Evolutionary conservation across 2,329 filamentous ascomycete species (phyloP).

Genomic region (Calonectria multiphialidica): DNA sequence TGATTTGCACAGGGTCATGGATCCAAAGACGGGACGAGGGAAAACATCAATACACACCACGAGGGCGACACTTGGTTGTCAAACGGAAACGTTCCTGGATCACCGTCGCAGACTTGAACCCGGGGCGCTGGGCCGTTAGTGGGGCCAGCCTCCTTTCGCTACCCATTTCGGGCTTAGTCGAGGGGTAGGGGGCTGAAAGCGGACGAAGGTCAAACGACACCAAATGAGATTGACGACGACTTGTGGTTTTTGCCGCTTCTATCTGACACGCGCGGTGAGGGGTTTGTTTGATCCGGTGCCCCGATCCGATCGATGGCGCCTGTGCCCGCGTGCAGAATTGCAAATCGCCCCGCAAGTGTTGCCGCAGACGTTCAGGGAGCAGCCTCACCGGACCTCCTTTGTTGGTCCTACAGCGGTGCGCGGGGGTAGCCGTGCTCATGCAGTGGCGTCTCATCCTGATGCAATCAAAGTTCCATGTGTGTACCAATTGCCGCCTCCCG

Average conservation of each 20-base stretch:
- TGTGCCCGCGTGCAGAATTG: not conserved
- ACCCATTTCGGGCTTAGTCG: conserved; percentile 10
- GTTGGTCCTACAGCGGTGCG: not conserved
- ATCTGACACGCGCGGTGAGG: conserved; percentile 16
- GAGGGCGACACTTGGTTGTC: not conserved
- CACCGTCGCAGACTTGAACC: not conserved
- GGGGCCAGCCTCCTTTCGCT: conserved; percentile 1
- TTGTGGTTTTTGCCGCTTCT: conserved; percentile 7
- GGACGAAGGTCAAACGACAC: conserved; percentile 8
- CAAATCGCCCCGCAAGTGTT: not conserved
- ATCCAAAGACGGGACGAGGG: conserved; percentile 2
- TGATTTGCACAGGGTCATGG: conserved; percentile 4
- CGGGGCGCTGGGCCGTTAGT: not conserved
- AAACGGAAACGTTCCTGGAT: not conserved
- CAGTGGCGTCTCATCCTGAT: not conserved
- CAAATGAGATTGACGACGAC: conserved; percentile 13
- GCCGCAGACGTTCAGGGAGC: not conserved
- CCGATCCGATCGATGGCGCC: not conserved
- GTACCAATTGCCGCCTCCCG: conserved; percentile 70
- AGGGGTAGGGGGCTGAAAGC: conserved; percentile 6
- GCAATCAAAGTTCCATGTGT: conserved; percentile 63
- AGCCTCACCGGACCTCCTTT: not conserved
- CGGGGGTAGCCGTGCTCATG: not conserved
- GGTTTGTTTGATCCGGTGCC: conserved; percentile 6
- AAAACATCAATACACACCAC: not conserved